These are phyloP conservation scores for Calycina marina DNA, from an alignment of 2,329 filamentous ascomycete genomes.

Conservation along the genomic window DNA sequence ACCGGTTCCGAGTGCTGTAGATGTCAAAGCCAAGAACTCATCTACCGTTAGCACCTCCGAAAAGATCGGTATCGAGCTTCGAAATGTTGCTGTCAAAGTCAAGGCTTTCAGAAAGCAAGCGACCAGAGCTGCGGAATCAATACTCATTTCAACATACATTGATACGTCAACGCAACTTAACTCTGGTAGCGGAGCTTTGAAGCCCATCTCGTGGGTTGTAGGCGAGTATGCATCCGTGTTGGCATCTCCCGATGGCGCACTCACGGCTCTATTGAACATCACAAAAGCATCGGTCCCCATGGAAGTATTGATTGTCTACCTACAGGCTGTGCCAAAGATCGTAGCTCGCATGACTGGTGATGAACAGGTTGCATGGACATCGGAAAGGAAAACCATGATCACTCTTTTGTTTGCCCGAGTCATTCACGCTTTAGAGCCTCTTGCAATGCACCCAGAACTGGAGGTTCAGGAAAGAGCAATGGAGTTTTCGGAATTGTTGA, in stretches of 20 bases:
- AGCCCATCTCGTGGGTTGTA: slow-evolving; percentile 68
- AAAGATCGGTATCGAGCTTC: slow-evolving; percentile 69
- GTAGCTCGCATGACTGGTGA: slow-evolving; percentile 59
- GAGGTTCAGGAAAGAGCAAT: slow-evolving; percentile 93
- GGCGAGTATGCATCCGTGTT: slow-evolving; percentile 77
- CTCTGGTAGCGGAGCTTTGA: slow-evolving; percentile 50
- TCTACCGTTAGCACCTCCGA: slow-evolving; percentile 37
- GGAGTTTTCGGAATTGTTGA: slow-evolving; percentile 80
- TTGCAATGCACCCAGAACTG: slow-evolving; percentile 69
- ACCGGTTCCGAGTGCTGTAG: slow-evolving; percentile 30
- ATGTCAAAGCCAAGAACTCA: slow-evolving; percentile 4
- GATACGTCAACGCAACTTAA: slow-evolving; percentile 38
- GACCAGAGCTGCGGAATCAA: slow-evolving; percentile 65
- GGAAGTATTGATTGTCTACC: slow-evolving; percentile 57
- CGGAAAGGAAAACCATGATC: slow-evolving; percentile 57
- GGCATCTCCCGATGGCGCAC: slow-evolving; percentile 51
- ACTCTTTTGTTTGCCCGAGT: slow-evolving; percentile 70
- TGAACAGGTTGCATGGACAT: slow-evolving; percentile 52
- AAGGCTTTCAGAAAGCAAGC: slow-evolving; percentile 66
- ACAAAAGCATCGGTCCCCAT: slow-evolving; percentile 37
- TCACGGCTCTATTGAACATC: slow-evolving; percentile 60
- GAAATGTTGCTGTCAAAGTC: slow-evolving; percentile 85
- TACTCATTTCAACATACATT: slow-evolving; percentile 48
- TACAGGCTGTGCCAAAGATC: slow-evolving; percentile 79
- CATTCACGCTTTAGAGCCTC: slow-evolving; percentile 64